phyloP scores from a whole-genome alignment of 768 basidiomycete genomes.

The Pleurotus cornucopiae region DNA sequence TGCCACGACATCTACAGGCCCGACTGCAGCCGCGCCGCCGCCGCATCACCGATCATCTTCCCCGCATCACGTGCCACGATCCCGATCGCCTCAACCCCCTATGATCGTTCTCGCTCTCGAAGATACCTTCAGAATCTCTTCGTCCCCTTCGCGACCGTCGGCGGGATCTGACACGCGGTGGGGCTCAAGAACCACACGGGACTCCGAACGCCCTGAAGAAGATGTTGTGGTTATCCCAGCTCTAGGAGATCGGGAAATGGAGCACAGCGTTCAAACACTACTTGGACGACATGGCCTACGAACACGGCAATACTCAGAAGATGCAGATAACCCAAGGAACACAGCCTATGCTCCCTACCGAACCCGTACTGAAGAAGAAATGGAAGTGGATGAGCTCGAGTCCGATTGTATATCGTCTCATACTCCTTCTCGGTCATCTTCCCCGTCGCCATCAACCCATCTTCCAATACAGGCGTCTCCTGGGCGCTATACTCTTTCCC shows the following conservation, averaged over 20 bases:
- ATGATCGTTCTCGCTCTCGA: slow-evolving; percentile 47
- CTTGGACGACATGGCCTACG: slow-evolving; percentile 46
- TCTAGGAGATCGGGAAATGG: slow-evolving; percentile 49
- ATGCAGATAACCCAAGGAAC: not conserved
- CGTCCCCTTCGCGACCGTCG: not conserved
- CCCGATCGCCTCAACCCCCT: slow-evolving; percentile 13
- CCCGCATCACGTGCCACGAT: slow-evolving; percentile 3
- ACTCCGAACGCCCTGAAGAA: slow-evolving; percentile 25
- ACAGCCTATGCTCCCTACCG: not conserved
- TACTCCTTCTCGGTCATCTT: slow-evolving; percentile 29
- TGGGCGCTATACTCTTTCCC: slow-evolving; percentile 9
- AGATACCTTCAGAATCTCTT: slow-evolving; percentile 53
- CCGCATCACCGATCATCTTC: slow-evolving; percentile 4
- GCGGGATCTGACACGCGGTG: not conserved
- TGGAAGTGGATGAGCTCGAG: slow-evolving; percentile 51
- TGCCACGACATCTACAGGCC: not conserved
- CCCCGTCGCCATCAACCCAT: slow-evolving; percentile 37
- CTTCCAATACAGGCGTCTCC: slow-evolving; percentile 12
- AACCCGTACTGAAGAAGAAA: slow-evolving; percentile 25
- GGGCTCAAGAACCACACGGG: slow-evolving; percentile 18
- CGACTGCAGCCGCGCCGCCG: slow-evolving; percentile 7
- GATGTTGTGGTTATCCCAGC: slow-evolving; percentile 53
- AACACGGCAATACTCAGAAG: slow-evolving; percentile 22
- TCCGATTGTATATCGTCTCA: slow-evolving; percentile 52
- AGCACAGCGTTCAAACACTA: slow-evolving; percentile 54